A percentile compares a stretch with the other conserved stretches of the same genome.
Conservation (phyloP, 2,329 filamentous ascomycete species). For the Fusarium humuli region DNA sequence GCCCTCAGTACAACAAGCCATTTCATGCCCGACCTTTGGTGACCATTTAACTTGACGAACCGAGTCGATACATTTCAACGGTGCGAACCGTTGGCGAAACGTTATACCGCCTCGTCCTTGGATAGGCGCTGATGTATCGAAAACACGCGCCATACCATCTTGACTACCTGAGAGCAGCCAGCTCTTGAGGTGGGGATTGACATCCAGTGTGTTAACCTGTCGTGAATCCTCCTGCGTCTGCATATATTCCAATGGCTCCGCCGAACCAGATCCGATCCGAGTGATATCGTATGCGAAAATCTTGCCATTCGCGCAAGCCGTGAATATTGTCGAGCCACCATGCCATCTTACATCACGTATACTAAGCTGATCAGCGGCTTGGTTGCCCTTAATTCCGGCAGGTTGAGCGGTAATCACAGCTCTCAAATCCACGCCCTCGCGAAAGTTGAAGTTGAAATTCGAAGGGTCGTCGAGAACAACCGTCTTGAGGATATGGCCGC, state of each 20-base stretch:
- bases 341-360: constrained; percentile 73
- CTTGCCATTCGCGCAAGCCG: constrained; percentile 72
- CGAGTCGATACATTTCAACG: constrained; percentile 53
- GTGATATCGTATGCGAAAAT: constrained; percentile 73
- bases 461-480: constrained; percentile 63
- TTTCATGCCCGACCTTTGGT: constrained; percentile 69
- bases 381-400: constrained; percentile 55
- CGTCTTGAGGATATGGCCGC: constrained; percentile 70
- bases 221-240: constrained; percentile 71
- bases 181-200: constrained; percentile 69
- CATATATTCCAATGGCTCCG: constrained; percentile 64
- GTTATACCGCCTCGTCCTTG: constrained; percentile 63
- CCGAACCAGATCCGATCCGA: constrained; percentile 58
- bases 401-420: constrained; percentile 63
- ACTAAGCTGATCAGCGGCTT: constrained; percentile 67
- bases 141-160: constrained; percentile 71
- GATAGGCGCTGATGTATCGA: constrained; percentile 65
- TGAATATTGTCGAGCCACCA: constrained; percentile 67
- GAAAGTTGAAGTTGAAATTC: constrained; percentile 57
- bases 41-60: constrained; percentile 75
- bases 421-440: constrained; percentile 69
- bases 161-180: constrained; percentile 72
- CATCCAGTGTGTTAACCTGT: constrained; percentile 72
- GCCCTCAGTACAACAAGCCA: constrained; percentile 73
- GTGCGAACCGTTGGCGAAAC: constrained; percentile 61